Percentiles rank a stretch among this genome's conserved stretches.
These are phyloP conservation scores for Lasiosphaeria hispida DNA, from an alignment of 495 filamentous ascomycete genomes.

Conservation along the genomic window DNA sequence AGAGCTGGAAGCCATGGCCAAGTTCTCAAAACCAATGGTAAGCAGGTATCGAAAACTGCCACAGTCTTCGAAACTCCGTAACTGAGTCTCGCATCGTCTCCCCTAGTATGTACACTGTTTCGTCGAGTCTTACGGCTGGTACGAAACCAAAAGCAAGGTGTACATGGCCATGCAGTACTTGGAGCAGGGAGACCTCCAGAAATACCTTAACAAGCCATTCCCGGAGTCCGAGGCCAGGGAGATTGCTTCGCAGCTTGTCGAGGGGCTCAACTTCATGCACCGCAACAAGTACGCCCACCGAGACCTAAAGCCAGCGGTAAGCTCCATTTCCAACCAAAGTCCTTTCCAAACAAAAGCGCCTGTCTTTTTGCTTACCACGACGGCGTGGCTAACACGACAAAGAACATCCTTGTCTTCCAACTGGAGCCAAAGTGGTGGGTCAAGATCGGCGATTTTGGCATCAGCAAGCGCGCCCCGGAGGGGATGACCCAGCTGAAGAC, in stretches of 20 bases:
- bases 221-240: conserved; percentile 34
- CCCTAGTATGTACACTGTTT: conserved; percentile 22
- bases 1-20: conserved; percentile 15
- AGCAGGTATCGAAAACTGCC: background rate
- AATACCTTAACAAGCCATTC: conserved; percentile 13
- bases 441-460: conserved; percentile 52
- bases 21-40: conserved; percentile 14
- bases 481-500: background rate
- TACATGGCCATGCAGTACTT: conserved; percentile 45
- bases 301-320: conserved; percentile 48
- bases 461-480: conserved; percentile 34
- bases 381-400: background rate
- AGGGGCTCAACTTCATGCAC: conserved; percentile 48
- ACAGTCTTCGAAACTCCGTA: too few relatives aligned
- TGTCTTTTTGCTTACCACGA: too few relatives aligned
- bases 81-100: background rate
- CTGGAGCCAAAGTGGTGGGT: conserved; percentile 34
- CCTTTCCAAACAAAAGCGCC: too few relatives aligned
- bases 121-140: conserved; percentile 43
- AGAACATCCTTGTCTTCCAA: conserved; percentile 20
- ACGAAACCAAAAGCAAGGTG: conserved; percentile 25
- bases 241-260: conserved; percentile 41
- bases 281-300: conserved; percentile 46
- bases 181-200: conserved; percentile 26
- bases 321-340: background rate